Conservation (phyloP, 2,329 filamentous ascomycete species). For the Fusarium temperatum region DNA sequence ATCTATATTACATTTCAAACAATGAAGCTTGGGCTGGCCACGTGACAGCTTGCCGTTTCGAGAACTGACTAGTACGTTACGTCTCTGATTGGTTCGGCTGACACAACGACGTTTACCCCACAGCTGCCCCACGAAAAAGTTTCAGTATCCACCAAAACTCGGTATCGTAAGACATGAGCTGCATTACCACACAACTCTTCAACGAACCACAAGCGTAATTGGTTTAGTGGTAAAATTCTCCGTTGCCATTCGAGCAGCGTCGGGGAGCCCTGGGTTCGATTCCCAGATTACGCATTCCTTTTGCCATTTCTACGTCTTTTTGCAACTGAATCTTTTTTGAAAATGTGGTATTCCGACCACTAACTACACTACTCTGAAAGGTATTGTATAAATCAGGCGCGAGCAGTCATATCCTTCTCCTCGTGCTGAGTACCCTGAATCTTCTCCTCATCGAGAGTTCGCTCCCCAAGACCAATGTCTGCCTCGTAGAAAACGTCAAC, state of each 20-base stretch:
- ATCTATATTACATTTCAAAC: background rate
- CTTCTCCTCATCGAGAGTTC: constrained; percentile 44
- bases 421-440: constrained; percentile 10
- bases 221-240: constrained; percentile 32
- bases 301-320: background rate
- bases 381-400: background rate
- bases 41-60: background rate
- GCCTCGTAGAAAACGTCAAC: constrained; percentile 66
- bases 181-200: background rate
- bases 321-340: background rate
- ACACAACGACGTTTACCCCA: background rate
- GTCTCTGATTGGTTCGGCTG: background rate
- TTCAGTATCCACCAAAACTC: background rate
- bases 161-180: background rate
- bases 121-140: background rate
- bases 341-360: background rate
- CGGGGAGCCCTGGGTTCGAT: constrained; percentile 30
- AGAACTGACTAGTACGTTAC: rapidly evolving
- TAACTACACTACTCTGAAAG: too few relatives aligned
- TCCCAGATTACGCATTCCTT: constrained; percentile 23
- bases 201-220: constrained; percentile 24
- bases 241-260: constrained; percentile 19
- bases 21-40: background rate
- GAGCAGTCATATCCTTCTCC: constrained; percentile 22
- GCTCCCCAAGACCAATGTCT: constrained; percentile 52